phyloP scores from a whole-genome alignment of 2,329 filamentous ascomycete genomes.

The Colletotrichum sublineola region DNA sequence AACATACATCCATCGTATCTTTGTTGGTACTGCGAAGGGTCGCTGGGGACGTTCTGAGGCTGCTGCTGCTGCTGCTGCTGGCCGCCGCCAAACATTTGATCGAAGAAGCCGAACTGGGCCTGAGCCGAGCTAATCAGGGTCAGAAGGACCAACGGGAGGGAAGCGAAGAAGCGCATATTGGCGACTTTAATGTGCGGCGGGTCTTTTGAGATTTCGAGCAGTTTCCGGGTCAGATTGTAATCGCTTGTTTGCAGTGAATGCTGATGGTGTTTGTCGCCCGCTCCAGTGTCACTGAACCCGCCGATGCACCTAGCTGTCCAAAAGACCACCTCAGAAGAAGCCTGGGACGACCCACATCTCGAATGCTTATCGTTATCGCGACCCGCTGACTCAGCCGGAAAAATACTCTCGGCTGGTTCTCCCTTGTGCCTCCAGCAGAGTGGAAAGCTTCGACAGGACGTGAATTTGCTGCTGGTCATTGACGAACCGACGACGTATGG shows the following conservation, averaged over 20 bases:
- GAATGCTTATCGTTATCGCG: constrained; percentile 40
- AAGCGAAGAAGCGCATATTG: constrained; percentile 51
- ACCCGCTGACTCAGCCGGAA: constrained; percentile 41
- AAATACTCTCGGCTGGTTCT: constrained; percentile 39
- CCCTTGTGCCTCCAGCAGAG: constrained; percentile 15
- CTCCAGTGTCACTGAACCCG: not conserved
- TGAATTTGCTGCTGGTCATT: constrained; percentile 11
- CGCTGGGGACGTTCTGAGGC: constrained; percentile 81
- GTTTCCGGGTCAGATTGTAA: too few species aligned
- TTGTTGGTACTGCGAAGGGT: constrained; percentile 82
- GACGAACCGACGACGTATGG: constrained; percentile 34
- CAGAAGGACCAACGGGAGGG: constrained; percentile 61
- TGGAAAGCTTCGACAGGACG: constrained; percentile 31
- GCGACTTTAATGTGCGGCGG: too few species aligned
- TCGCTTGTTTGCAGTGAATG: not conserved
- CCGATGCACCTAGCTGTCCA: constrained; percentile 34
- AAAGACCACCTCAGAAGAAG: constrained; percentile 29
- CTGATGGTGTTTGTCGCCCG: not conserved
- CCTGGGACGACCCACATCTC: not conserved
- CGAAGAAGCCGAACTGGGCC: constrained; percentile 97
- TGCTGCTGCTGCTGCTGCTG: constrained; percentile 63
- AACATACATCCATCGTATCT: constrained; percentile 75
- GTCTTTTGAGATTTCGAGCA: not conserved
- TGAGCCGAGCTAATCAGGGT: constrained; percentile 72
- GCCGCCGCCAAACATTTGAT: constrained; percentile 89